Base-by-base conservation (phyloP, 768 basidiomycete species). In the Russula foetens region DNA sequence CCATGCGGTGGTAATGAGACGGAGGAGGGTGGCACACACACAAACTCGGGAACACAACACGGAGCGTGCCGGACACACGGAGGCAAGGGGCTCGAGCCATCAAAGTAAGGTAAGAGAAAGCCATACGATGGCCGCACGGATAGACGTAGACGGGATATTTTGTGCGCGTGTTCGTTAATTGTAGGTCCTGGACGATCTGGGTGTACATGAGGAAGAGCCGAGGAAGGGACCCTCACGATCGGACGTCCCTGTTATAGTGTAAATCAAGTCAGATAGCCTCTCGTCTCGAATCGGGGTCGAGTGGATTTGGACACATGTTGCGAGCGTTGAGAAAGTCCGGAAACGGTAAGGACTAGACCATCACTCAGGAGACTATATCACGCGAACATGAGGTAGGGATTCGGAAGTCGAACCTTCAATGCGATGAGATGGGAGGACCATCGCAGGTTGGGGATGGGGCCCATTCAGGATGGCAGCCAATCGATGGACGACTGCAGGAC, bases 301-400 rank as follows among this genome's bases (percentile, higher is more conserved):
- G 53, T 54, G 28, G 44, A 43, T 8, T 53, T 28, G 46, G 39
- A 48, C 61, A 29, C 60, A 57, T 57, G 56, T 43, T 48, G 21
- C 51, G 45, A 39, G 39, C 60, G 29, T 47, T 62, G 35, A 51
- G 44, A 51, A 14, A 44, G 56, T 9, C 45, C 45, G 38, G 45
- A 58, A 58, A 48, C 39, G 24, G 51, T 31, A 54, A 54, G 51
- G 52, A 53, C 35, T 24, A 33, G 28, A 29, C 44, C 46, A 43
- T 62, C 61, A 58, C 45, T 23, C 7, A 62, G 38, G 48, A 29
- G 38, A 51, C 26, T 23, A 50, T 41, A 41, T 55, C 60, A 61
- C 19, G 46, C 56, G 38, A 51, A 62, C 61, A 62, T 48, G 61
- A 57, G 61, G 53, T 60, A 44, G 56, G 23, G 50, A 56, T 51